These are phyloP conservation scores for Hypomontagnella monticulosa DNA, from an alignment of 495 filamentous ascomycete genomes.

Conservation along the genomic window DNA sequence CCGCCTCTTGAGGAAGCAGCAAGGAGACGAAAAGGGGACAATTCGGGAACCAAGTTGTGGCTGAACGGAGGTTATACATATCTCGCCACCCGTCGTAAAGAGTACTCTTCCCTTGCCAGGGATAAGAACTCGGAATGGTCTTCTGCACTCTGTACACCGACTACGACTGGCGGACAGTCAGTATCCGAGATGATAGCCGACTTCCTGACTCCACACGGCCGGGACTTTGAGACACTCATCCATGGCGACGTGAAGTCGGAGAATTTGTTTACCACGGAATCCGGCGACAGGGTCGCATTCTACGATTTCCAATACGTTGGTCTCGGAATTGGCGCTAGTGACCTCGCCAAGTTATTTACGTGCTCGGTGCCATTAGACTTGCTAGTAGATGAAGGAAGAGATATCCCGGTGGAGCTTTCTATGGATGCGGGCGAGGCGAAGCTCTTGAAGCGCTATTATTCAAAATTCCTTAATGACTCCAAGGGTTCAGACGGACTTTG, in stretches of 20 bases:
- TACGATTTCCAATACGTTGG: constrained; percentile 62
- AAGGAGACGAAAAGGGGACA: constrained; percentile 18
- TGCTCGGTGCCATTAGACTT: constrained; percentile 45
- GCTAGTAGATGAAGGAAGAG: constrained; percentile 26
- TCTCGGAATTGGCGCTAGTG: constrained; percentile 55
- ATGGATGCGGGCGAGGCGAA: constrained; percentile 47
- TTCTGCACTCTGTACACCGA: constrained; percentile 35
- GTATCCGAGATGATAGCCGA: constrained; percentile 45
- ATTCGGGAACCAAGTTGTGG: constrained; percentile 48
- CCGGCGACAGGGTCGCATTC: constrained; percentile 51
- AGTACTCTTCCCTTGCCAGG: constrained; percentile 45
- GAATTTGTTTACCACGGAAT: constrained; percentile 48
- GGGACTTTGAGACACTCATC: constrained; percentile 50
- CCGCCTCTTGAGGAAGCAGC: constrained; percentile 50
- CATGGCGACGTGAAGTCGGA: constrained; percentile 61
- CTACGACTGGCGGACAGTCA: constrained; percentile 14
- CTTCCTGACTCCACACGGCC: constrained; percentile 45
- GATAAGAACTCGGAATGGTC: constrained; percentile 49
- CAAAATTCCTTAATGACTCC: constrained; percentile 31
- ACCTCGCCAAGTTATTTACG: constrained; percentile 58
- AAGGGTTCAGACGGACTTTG: constrained; percentile 5
- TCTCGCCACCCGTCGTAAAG: constrained; percentile 53
- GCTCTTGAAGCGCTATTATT: constrained; percentile 50
- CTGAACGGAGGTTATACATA: constrained; percentile 59
- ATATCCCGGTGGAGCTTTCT: constrained; percentile 31